phyloP scores from a whole-genome alignment of 2,329 filamentous ascomycete genomes.

The Cladosporium sphaerospermum region DNA sequence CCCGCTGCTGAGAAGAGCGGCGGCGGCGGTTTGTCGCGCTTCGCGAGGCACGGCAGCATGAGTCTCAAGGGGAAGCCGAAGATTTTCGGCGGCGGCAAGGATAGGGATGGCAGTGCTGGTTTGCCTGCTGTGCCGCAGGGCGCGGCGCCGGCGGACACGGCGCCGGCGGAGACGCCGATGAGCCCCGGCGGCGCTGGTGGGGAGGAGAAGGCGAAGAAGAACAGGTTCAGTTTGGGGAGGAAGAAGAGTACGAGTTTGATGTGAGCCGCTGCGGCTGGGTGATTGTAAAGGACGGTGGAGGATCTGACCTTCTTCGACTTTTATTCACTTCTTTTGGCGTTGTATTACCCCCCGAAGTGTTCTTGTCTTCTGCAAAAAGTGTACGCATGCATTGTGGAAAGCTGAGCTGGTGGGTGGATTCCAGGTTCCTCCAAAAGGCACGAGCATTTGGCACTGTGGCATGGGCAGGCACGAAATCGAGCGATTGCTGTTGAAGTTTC shows the following conservation, averaged over 20 bases:
- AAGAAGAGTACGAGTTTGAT: constrained; percentile 59
- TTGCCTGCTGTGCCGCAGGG: constrained; percentile 19
- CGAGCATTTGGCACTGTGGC: no score
- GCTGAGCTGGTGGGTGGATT: no score
- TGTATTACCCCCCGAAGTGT: no score
- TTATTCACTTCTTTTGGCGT: no score
- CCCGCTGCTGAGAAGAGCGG: constrained; percentile 21
- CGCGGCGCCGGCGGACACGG: constrained; percentile 17
- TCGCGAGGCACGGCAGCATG: constrained; percentile 61
- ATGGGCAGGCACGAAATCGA: no score
- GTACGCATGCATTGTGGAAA: no score
- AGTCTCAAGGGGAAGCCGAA: constrained; percentile 73
- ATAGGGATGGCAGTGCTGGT: constrained; percentile 24
- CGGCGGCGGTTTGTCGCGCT: constrained; percentile 52
- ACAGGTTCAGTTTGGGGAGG: constrained; percentile 61
- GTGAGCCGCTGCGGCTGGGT: not conserved
- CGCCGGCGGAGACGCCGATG: constrained; percentile 14
- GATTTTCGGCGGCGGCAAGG: constrained; percentile 54
- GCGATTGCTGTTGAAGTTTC: no score
- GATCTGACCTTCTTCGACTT: no score
- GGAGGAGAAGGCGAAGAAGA: constrained; percentile 45
- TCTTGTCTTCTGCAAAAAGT: no score
- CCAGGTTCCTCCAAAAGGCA: no score
- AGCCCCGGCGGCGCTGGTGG: not conserved
- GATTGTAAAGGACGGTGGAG: no score